These are phyloP conservation scores for Teratosphaeria zuluensis DNA, from an alignment of 2,329 filamentous ascomycete genomes.

Conservation along the genomic window DNA sequence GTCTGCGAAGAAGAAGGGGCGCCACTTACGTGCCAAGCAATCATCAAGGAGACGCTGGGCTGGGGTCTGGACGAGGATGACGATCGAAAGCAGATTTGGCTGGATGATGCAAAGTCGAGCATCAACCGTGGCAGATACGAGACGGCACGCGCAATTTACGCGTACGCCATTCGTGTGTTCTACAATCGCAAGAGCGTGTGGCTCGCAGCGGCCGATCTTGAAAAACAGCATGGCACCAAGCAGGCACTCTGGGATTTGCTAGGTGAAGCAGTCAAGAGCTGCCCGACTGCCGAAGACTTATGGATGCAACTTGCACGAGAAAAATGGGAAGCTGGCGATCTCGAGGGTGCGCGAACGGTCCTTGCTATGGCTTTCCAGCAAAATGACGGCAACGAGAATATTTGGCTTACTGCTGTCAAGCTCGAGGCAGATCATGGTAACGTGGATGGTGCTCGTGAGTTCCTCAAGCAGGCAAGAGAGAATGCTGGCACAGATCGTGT, in stretches of 20 bases:
- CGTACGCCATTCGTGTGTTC: constrained; percentile 82
- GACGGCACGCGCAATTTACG: constrained; percentile 87
- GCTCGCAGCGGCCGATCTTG: constrained; percentile 82
- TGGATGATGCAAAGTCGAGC: constrained; percentile 79
- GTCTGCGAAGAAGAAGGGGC: constrained; percentile 90
- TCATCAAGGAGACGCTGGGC: constrained; percentile 84
- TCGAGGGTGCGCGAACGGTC: constrained; percentile 76
- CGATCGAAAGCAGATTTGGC: constrained; percentile 90
- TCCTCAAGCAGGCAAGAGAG: constrained; percentile 72
- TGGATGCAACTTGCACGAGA: constrained; percentile 97
- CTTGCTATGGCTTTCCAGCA: constrained; percentile 86
- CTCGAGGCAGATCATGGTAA: constrained; percentile 85
- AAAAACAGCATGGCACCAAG: constrained; percentile 77
- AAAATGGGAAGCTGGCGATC: constrained; percentile 80
- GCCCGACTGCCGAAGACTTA: constrained; percentile 78
- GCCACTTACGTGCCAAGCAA: constrained; percentile 73
- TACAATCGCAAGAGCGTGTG: constrained; percentile 79
- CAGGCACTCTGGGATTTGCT: constrained; percentile 76
- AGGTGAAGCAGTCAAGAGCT: constrained; percentile 88
- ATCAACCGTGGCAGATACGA: constrained; percentile 75
- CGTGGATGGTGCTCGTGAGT: constrained; percentile 67
- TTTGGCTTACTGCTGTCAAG: constrained; percentile 94
- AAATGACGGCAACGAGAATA: constrained; percentile 94
- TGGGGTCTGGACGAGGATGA: constrained; percentile 94
- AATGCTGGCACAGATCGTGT: constrained; percentile 92